phyloP scores from a whole-genome alignment of 2,329 filamentous ascomycete genomes.

The Aureobasidium musti region DNA sequence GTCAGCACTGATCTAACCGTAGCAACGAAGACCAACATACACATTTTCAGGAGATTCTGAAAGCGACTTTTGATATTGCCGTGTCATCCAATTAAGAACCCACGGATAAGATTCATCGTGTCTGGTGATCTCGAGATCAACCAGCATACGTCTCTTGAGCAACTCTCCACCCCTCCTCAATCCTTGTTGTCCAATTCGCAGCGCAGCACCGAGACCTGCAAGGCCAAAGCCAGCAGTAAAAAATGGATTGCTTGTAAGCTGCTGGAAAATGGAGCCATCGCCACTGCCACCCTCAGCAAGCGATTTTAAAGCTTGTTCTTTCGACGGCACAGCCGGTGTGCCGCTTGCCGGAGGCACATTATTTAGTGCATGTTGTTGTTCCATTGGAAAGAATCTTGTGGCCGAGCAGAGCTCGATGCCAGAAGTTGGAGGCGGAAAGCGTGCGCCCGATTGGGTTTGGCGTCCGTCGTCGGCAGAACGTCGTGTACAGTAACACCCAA shows the following conservation, averaged over 20 bases:
- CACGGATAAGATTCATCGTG: slow-evolving; percentile 92
- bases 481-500: neutral
- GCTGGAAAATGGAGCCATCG: slow-evolving; percentile 47
- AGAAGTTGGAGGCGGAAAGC: slow-evolving; percentile 11
- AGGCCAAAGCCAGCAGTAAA: slow-evolving; percentile 75
- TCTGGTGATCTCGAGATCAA: slow-evolving; percentile 93
- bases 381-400: slow-evolving; percentile 35
- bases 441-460: slow-evolving; percentile 7
- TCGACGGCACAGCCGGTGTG: slow-evolving; percentile 23
- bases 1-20: neutral
- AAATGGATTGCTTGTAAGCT: slow-evolving; percentile 55
- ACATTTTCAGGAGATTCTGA: slow-evolving; percentile 55
- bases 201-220: slow-evolving; percentile 78
- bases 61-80: slow-evolving; percentile 47
- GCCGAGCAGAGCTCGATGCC: neutral
- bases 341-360: slow-evolving; percentile 34
- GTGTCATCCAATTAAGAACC: slow-evolving; percentile 92
- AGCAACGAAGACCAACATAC: slow-evolving; percentile 33
- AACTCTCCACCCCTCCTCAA: slow-evolving; percentile 70
- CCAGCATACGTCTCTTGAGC: slow-evolving; percentile 80
- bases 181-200: slow-evolving; percentile 78
- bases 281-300: slow-evolving; percentile 40
- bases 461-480: slow-evolving; percentile 3
- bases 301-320: slow-evolving; percentile 44
- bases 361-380: slow-evolving; percentile 42